phyloP scores from a whole-genome alignment of 805 yeast species.

The Yarrowia porcina region DNA sequence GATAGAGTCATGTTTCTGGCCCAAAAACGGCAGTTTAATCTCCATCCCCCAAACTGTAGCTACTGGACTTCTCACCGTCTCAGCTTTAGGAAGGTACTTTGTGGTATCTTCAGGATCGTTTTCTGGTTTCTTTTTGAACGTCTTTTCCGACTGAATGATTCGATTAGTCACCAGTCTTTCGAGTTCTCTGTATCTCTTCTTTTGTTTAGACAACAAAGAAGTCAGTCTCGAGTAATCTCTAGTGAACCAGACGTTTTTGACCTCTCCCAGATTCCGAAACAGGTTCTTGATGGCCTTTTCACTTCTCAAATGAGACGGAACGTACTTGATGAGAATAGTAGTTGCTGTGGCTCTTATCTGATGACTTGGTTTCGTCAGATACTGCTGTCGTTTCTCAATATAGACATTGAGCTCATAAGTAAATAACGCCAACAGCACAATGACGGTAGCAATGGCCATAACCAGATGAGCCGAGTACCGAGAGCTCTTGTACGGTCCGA shows the following conservation, averaged over 20 bases:
- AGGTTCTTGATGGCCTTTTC: constrained; percentile 51
- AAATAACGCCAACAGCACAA: constrained; percentile 52
- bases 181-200: constrained; percentile 35
- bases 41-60: not conserved
- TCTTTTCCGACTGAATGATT: constrained; percentile 20
- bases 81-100: not conserved
- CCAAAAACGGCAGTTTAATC: constrained; percentile 49
- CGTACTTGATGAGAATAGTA: constrained; percentile 68
- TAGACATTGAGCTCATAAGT: constrained; percentile 51
- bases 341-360: constrained; percentile 35
- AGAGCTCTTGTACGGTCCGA: constrained; percentile 50
- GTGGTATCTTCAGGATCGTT: not conserved
- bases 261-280: constrained; percentile 38
- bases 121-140: constrained; percentile 40
- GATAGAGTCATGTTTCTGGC: constrained; percentile 69
- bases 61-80: not conserved
- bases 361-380: constrained; percentile 36
- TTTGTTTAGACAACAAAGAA: not conserved
- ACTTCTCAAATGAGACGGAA: constrained; percentile 49
- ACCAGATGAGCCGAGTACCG: constrained; percentile 62
- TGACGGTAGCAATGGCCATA: constrained; percentile 36
- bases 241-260: constrained; percentile 59
- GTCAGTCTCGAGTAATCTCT: constrained; percentile 38
- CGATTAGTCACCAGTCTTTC: constrained; percentile 38
- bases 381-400: constrained; percentile 48